These are phyloP conservation scores for Botrytis tulipae DNA, from an alignment of 2,329 filamentous ascomycete species.

Conservation along the genomic window DNA sequence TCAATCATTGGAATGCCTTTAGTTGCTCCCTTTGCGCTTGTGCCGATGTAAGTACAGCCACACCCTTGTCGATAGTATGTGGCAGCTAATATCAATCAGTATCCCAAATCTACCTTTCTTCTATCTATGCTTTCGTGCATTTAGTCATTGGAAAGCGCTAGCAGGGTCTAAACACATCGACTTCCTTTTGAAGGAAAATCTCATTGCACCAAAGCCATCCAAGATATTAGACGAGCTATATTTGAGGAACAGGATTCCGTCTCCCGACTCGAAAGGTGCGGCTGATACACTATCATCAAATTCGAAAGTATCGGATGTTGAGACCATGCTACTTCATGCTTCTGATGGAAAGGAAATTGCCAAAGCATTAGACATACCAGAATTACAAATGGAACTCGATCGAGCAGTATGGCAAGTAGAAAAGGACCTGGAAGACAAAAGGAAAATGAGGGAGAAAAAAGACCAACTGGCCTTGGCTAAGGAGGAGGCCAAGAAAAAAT, in stretches of 20 bases:
- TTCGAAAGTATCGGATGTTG: slow-evolving; percentile 34
- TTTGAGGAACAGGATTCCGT: slow-evolving; percentile 32
- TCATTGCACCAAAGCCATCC: slow-evolving; percentile 66
- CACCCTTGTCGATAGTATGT: background rate
- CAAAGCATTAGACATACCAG: slow-evolving; percentile 63
- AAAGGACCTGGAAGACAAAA: slow-evolving; percentile 36
- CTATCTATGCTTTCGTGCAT: slow-evolving; percentile 87
- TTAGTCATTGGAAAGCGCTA: slow-evolving; percentile 87
- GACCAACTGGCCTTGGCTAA: slow-evolving; percentile 27
- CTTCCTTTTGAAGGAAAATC: slow-evolving; percentile 72
- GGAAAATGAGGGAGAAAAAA: slow-evolving; percentile 33
- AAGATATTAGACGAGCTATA: slow-evolving; percentile 74
- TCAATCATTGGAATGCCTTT: slow-evolving; percentile 82
- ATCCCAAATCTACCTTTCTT: slow-evolving; percentile 96
- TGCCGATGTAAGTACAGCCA: slow-evolving; percentile 70
- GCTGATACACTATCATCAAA: slow-evolving; percentile 15
- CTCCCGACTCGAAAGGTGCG: slow-evolving; percentile 15
- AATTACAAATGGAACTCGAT: slow-evolving; percentile 70
- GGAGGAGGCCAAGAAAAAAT: slow-evolving; percentile 27
- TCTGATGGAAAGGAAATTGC: slow-evolving; percentile 58
- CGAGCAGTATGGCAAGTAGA: slow-evolving; percentile 74
- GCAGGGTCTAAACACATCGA: slow-evolving; percentile 81
- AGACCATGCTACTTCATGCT: slow-evolving; percentile 47
- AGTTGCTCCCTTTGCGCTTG: slow-evolving; percentile 74
- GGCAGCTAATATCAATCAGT: slow-evolving; percentile 45